These are phyloP conservation scores for Ilyonectria robusta DNA, from an alignment of 2,329 filamentous ascomycete species.

Conservation along the genomic window DNA sequence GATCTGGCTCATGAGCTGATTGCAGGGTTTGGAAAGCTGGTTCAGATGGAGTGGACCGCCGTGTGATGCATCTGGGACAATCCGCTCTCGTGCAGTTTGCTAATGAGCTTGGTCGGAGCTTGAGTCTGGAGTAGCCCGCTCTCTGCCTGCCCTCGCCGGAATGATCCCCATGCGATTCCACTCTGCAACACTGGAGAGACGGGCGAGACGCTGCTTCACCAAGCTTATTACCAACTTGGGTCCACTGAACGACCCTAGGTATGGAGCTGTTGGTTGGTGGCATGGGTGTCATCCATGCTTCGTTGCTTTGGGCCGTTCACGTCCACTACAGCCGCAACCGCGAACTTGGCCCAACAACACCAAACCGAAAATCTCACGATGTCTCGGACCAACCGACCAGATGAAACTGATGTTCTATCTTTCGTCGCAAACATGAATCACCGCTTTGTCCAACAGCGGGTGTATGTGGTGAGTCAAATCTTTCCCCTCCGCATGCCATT, in stretches of 20 bases:
- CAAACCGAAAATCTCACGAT: constrained; percentile 30
- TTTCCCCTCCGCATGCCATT: background rate
- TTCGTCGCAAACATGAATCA: background rate
- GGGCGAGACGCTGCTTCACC: constrained; percentile 16
- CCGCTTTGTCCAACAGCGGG: background rate
- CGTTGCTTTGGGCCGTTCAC: constrained; percentile 12
- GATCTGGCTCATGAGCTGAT: constrained; percentile 36
- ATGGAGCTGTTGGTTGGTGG: constrained; percentile 3
- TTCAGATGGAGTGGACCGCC: constrained; percentile 32
- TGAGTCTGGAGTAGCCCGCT: constrained; percentile 17
- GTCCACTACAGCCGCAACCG: constrained; percentile 12
- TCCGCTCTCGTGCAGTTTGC: constrained; percentile 41
- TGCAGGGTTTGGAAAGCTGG: constrained; percentile 42
- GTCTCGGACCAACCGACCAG: constrained; percentile 4
- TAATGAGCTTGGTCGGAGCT: constrained; percentile 17
- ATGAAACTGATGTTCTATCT: background rate
- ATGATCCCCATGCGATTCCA: constrained; percentile 17
- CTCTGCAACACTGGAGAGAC: constrained; percentile 15
- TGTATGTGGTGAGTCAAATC: background rate
- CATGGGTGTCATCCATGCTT: constrained; percentile 22
- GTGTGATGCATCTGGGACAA: constrained; percentile 41
- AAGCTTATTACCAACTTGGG: constrained; percentile 23
- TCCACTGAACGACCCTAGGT: background rate
- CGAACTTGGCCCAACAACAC: constrained; percentile 12
- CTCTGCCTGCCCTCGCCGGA: constrained; percentile 9